These are phyloP conservation scores for Phytophthora ramorum DNA, from an alignment of 352 stramenopile species.

Conservation along the genomic window DNA sequence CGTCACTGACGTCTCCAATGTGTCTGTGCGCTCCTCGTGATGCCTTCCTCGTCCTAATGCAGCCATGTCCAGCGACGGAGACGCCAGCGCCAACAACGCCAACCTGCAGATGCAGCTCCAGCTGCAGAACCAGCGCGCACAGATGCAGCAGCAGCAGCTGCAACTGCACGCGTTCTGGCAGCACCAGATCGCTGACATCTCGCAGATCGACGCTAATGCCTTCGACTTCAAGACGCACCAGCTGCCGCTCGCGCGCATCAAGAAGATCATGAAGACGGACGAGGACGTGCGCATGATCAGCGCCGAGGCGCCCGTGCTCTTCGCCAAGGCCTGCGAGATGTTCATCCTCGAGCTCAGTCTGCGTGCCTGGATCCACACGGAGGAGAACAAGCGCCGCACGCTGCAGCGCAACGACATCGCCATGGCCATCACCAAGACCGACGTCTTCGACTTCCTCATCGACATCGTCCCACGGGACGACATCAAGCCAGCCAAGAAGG, in stretches of 20 bases:
- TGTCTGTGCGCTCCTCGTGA: slow-evolving; percentile 5
- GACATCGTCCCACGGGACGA: slow-evolving; percentile 92
- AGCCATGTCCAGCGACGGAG: slow-evolving; percentile 65
- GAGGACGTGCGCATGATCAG: slow-evolving; percentile 96
- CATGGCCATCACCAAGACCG: slow-evolving; percentile 91
- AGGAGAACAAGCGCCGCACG: slow-evolving; percentile 94
- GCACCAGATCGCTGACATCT: slow-evolving; percentile 89
- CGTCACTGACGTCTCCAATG: slow-evolving; percentile 21
- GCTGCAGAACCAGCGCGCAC: slow-evolving; percentile 84
- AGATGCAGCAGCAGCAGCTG: slow-evolving; percentile 90
- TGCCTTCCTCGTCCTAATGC: not conserved
- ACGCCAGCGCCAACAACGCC: slow-evolving; percentile 50
- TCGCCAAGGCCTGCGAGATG: slow-evolving; percentile 95
- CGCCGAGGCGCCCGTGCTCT: slow-evolving; percentile 91
- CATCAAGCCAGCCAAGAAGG: slow-evolving; percentile 90
- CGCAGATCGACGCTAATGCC: slow-evolving; percentile 82
- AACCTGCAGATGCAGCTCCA: slow-evolving; percentile 88
- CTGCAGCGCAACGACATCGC: slow-evolving; percentile 92
- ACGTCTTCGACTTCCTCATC: slow-evolving; percentile 94
- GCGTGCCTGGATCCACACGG: slow-evolving; percentile 90
- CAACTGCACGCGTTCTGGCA: slow-evolving; percentile 91
- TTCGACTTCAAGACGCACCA: slow-evolving; percentile 92
- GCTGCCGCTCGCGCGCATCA: slow-evolving; percentile 93
- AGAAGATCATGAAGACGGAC: slow-evolving; percentile 97
- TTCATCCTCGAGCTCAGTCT: slow-evolving; percentile 94